Conservation (phyloP, 768 basidiomycete genomes). For the Cubamyces lactineus region DNA sequence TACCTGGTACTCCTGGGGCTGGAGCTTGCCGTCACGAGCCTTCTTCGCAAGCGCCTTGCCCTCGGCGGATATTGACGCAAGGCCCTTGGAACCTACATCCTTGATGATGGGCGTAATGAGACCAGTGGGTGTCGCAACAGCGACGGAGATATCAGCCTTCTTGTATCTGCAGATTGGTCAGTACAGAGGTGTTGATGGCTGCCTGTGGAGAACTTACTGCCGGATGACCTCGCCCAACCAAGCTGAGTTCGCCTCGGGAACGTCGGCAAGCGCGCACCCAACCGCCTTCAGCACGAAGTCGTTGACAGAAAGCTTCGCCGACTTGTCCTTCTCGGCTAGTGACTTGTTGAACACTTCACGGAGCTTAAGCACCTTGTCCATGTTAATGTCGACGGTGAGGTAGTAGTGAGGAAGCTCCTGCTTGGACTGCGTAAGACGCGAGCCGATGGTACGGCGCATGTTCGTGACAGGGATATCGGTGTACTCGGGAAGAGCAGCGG, state of each 20-base stretch:
- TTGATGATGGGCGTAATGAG: conserved; percentile 97
- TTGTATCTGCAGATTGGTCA: conserved; percentile 65
- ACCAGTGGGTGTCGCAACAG: conserved; percentile 94
- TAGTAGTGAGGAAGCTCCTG: conserved; percentile 98
- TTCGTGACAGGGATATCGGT: conserved; percentile 88
- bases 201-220: conserved; percentile 60
- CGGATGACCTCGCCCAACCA: conserved; percentile 97
- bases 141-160: conserved; percentile 96
- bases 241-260: conserved; percentile 97
- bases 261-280: conserved; percentile 87
- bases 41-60: conserved; percentile 92
- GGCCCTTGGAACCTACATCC: conserved; percentile 90
- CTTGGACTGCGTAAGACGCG: conserved; percentile 90
- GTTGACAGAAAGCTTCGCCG: conserved; percentile 93
- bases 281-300: conserved; percentile 98
- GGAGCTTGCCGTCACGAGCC: conserved; percentile 94
- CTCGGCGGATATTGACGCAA: conserved; percentile 90
- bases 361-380: conserved; percentile 95
- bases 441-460: conserved; percentile 93
- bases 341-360: conserved; percentile 95
- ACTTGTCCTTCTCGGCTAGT: conserved; percentile 83
- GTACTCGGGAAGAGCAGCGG: conserved; percentile 71
- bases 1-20: conserved; percentile 96
- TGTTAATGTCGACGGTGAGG: conserved; percentile 90
- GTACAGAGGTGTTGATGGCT: background rate